Evolutionary conservation across 106 monocot genomes (phyloP).

Genomic region (Vanilla planifolia): DNA sequence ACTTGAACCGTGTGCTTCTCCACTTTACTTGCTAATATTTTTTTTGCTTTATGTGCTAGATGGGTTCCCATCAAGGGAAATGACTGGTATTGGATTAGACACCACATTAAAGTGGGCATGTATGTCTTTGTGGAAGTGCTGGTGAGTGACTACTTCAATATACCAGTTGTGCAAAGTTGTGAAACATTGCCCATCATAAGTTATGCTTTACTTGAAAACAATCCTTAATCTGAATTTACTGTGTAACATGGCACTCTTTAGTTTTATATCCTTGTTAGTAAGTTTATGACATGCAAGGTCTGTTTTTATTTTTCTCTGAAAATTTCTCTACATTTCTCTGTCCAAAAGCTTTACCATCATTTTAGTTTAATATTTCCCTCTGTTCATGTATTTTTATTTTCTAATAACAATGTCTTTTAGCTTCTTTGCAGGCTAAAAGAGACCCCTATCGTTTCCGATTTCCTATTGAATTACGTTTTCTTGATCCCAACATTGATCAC

Average conservation of each 20-base stretch:
- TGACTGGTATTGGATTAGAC: conserved; percentile 98
- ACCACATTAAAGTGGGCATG: conserved; percentile 97
- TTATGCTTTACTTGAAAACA: background rate
- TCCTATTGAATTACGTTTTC: conserved; percentile 94
- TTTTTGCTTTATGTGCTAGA: conserved; percentile 32
- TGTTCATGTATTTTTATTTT: background rate
- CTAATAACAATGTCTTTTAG: conserved; percentile 6
- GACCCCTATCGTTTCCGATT: conserved; percentile 94
- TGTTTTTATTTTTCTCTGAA: background rate
- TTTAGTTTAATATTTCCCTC: too few relatives aligned
- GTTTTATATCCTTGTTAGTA: background rate
- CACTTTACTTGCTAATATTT: conserved; percentile 3
- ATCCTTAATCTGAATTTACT: background rate
- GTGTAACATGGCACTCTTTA: background rate
- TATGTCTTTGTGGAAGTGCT: conserved; percentile 82
- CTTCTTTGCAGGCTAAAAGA: conserved; percentile 73
- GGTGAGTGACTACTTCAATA: conserved; percentile 44
- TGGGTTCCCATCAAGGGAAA: conserved; percentile 99
- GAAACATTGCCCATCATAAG: background rate
- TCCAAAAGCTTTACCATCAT: background rate
- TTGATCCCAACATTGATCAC: conserved; percentile 94
- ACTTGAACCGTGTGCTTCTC: too few relatives aligned
- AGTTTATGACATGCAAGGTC: background rate
- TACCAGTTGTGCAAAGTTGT: background rate
- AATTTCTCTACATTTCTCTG: too few relatives aligned